Base-by-base conservation (phyloP, 768 basidiomycete species). In the Lentinula aciculospora region DNA sequence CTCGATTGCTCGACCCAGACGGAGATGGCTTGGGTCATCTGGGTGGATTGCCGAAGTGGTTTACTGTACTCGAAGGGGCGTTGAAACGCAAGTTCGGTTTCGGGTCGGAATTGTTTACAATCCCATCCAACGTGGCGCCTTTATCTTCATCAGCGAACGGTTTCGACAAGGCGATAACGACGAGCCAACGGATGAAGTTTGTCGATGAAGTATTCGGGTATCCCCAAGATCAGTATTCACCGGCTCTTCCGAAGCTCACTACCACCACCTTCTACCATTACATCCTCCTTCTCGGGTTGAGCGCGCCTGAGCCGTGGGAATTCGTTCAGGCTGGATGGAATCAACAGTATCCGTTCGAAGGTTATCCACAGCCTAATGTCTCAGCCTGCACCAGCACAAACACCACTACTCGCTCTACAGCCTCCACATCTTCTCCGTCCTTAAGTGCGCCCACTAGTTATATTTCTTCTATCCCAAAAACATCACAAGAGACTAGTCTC, bases 21-120 rank as follows among this genome's bases (percentile, higher is more conserved):
- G 51, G 51, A 39, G 51, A 53, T 53, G 51, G 51, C 39, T 21
- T 53, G 13, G 51, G 51, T 28, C 51, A 53, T 25, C 51, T 53
- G 13, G 34, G 51, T 39, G 51, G 51, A 7, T 21, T 53, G 39
- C 51, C 51, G 23, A 53, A 39, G 9, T 53, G 51, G 51, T 53
- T 53, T 15, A 36, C 15, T 15, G 23, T 34, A 7, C 51, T 53
- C 21, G 51, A 53, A 39, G 51, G 23, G 4, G 23, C 37, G n/a
- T n/a, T 53, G 12, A 53, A 53, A 39, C 32, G 36, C 2, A 36
- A 37, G 27, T 34, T 53, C 25, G 51, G 51, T 13, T 39, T 39
- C 28, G 51, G 51, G n/a, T 25, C 21, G 23, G 31, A 50, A 23
- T 13, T 36, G 28, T 9, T 17, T 15, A 21, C 4, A 13, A 21